These are phyloP conservation scores for Volvariella volvacea DNA, from an alignment of 1,284 basidiomycete genomes.

Conservation along the genomic window DNA sequence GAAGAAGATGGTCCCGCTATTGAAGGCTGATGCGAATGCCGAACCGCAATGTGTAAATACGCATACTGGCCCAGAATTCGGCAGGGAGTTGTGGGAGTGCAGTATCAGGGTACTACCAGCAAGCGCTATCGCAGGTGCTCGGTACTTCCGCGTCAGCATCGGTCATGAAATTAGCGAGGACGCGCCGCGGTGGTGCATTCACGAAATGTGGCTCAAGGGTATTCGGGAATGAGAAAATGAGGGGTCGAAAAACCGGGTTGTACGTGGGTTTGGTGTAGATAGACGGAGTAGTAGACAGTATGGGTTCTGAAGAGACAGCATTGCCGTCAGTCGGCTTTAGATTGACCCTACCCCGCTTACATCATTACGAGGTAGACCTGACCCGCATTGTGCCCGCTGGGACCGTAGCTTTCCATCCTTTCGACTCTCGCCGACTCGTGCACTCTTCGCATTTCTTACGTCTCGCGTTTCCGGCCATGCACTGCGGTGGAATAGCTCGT, in stretches of 20 bases:
- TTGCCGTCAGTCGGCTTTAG: too few relatives aligned
- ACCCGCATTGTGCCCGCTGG: conserved; percentile 3
- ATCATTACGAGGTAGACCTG: conserved; percentile 10
- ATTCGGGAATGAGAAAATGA: neutral
- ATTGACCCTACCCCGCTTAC: conserved; percentile 11
- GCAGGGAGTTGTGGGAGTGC: conserved; percentile 4
- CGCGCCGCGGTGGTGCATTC: conserved; percentile 30
- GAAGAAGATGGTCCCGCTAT: too few relatives aligned
- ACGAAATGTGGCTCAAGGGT: conserved; percentile 38
- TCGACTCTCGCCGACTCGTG: conserved; percentile 1
- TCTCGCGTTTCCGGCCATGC: conserved; percentile 1
- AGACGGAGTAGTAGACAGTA: too few relatives aligned
- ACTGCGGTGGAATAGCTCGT: conserved; percentile 7
- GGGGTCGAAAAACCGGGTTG: too few relatives aligned
- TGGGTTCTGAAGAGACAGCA: too few relatives aligned
- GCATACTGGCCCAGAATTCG: neutral
- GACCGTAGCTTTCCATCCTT: neutral
- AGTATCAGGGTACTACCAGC: neutral
- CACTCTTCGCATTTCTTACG: conserved; percentile 15
- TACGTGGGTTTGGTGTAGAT: too few relatives aligned
- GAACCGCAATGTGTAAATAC: too few relatives aligned
- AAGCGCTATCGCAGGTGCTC: conserved; percentile 13
- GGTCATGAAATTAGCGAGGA: conserved; percentile 19
- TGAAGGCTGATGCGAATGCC: too few relatives aligned
- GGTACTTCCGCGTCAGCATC: conserved; percentile 30